phyloP scores from a whole-genome alignment of 192 early-diverging fungal genomes.

The Coemansia furcata region DNA sequence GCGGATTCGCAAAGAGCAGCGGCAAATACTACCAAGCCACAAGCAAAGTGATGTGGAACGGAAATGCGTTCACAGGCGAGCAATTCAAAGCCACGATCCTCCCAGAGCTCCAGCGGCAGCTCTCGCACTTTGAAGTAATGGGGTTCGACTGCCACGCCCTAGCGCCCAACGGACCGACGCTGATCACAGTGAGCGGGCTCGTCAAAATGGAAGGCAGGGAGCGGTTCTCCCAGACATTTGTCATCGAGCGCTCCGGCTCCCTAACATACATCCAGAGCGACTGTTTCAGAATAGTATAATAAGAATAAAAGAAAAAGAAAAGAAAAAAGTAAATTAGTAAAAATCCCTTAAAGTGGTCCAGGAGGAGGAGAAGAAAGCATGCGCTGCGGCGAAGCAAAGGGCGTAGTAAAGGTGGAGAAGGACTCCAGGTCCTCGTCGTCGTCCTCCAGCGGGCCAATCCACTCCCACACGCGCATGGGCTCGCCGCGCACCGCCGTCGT shows the following conservation, averaged over 20 bases:
- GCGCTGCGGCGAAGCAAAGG: constrained; percentile 14
- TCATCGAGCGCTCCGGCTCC: constrained; percentile 7
- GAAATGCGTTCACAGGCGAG: constrained; percentile 13
- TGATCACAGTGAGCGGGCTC: constrained; percentile 17
- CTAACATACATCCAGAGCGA: constrained; percentile 40
- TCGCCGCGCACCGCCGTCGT: constrained; percentile 60
- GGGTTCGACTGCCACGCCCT: constrained; percentile 26
- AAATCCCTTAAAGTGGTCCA: background rate
- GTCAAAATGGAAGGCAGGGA: constrained; percentile 11
- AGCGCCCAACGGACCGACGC: background rate
- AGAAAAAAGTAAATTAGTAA: background rate
- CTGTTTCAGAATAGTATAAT: constrained; percentile 39
- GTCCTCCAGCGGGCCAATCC: constrained; percentile 57
- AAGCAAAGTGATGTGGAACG: constrained; percentile 41
- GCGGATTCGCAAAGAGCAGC: background rate
- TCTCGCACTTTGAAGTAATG: constrained; percentile 14
- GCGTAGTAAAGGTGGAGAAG: background rate
- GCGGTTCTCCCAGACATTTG: constrained; percentile 42
- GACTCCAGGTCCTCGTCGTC: constrained; percentile 22
- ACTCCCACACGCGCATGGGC: constrained; percentile 64
- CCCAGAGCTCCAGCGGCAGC: constrained; percentile 14
- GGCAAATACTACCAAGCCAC: constrained; percentile 36
- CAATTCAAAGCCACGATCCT: constrained; percentile 22
- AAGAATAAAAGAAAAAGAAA: background rate
- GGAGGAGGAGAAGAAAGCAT: background rate